Conservation (phyloP, 2,329 filamentous ascomycete species). For the Phaeosphaeria sp. region DNA sequence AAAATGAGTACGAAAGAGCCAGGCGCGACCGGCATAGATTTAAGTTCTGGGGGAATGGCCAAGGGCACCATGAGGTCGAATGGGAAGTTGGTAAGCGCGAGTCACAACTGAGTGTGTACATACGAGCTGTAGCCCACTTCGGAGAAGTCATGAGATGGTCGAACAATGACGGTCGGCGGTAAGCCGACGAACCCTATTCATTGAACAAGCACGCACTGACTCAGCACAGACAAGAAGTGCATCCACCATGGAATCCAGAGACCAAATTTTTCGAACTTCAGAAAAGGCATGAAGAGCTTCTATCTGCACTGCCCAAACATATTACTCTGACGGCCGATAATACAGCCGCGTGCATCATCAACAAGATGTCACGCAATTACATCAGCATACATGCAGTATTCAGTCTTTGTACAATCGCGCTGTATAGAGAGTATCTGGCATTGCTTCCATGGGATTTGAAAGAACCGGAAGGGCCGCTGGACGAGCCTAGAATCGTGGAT, state of each 20-base stretch:
- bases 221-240: constrained; percentile 28
- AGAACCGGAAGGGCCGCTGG: constrained; percentile 64
- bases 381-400: constrained; percentile 71
- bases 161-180: constrained; percentile 64
- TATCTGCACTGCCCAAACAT: constrained; percentile 60
- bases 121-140: constrained; percentile 62
- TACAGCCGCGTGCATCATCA: constrained; percentile 69
- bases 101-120: constrained; percentile 57
- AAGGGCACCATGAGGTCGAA: constrained; percentile 35
- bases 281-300: constrained; percentile 59
- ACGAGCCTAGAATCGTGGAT: constrained; percentile 62
- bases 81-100: constrained; percentile 61
- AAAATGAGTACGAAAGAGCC: constrained; percentile 4
- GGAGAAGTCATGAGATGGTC: constrained; percentile 64
- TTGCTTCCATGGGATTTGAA: constrained; percentile 64
- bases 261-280: constrained; percentile 64
- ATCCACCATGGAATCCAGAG: constrained; percentile 66
- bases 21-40: constrained; percentile 2
- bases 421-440: constrained; percentile 72
- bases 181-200: constrained; percentile 17
- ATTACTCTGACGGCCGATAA: constrained; percentile 67
- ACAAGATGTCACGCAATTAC: constrained; percentile 68
- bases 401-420: constrained; percentile 69
- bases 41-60: not conserved
- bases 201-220: constrained; percentile 9